Conservation (phyloP, 2,329 filamentous ascomycete genomes). For the Botryotinia globosa region DNA sequence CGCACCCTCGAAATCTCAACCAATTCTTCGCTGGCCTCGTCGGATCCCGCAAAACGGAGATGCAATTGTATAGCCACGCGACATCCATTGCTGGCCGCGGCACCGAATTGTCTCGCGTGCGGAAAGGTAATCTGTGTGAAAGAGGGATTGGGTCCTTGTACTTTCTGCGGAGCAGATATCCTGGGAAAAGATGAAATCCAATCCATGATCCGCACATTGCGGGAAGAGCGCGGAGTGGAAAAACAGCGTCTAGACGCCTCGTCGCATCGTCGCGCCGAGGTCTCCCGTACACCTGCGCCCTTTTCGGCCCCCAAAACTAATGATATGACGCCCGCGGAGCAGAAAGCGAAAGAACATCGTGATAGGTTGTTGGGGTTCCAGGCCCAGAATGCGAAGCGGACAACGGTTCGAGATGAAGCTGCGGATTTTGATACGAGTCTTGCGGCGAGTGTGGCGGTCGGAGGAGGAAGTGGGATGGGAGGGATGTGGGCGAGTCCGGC, state of each 20-base stretch:
- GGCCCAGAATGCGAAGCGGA: constrained; percentile 66
- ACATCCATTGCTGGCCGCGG: constrained; percentile 84
- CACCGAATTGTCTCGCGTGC: constrained; percentile 88
- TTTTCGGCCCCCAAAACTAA: constrained; percentile 50
- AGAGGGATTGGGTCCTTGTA: constrained; percentile 91
- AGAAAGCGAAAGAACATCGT: constrained; percentile 60
- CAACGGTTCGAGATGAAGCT: constrained; percentile 67
- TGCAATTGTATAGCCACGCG: constrained; percentile 87
- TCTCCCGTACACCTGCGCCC: constrained; percentile 57
- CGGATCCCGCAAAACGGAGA: constrained; percentile 55
- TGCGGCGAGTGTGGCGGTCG: constrained; percentile 30
- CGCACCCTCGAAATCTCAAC: constrained; percentile 86
- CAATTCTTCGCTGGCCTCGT: constrained; percentile 63
- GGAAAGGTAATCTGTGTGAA: constrained; percentile 95
- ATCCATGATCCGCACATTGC: constrained; percentile 78
- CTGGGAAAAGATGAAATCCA: constrained; percentile 73
- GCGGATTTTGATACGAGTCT: constrained; percentile 61
- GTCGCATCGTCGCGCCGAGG: constrained; percentile 62
- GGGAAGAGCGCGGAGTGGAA: constrained; percentile 82
- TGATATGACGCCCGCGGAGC: constrained; percentile 36
- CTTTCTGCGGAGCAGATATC: constrained; percentile 77
- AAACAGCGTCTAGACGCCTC: constrained; percentile 79
- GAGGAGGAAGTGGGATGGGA: constrained; percentile 38
- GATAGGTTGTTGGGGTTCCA: constrained; percentile 67
- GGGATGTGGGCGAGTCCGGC: constrained; percentile 64